Conservation (phyloP, 2,329 filamentous ascomycete genomes). For the Colletotrichum horii region DNA sequence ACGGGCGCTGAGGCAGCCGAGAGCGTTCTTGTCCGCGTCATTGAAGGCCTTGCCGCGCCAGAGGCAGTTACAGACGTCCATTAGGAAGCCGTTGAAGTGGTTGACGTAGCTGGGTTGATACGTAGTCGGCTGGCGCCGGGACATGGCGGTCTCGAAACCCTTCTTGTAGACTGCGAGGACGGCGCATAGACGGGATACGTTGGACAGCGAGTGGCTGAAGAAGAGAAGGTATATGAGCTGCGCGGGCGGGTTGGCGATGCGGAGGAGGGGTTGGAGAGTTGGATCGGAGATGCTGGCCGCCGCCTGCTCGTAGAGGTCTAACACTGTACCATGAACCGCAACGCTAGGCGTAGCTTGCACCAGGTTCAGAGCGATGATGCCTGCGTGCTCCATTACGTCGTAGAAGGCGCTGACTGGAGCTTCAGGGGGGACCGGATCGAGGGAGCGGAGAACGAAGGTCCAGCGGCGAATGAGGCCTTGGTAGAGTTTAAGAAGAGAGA, state of each 20-base stretch:
- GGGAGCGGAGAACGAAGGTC: constrained; percentile 50
- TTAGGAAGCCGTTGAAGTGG: constrained; percentile 81
- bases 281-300: constrained; percentile 60
- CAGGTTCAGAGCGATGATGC: constrained; percentile 63
- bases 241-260: constrained; percentile 71
- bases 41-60: constrained; percentile 80
- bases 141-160: constrained; percentile 71
- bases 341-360: constrained; percentile 55
- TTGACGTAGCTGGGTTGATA: constrained; percentile 68
- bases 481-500: constrained; percentile 70
- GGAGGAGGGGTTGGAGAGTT: constrained; percentile 57
- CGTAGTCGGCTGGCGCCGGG: constrained; percentile 31
- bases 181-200: constrained; percentile 71
- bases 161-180: constrained; percentile 76
- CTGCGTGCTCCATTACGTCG: constrained; percentile 52
- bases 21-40: constrained; percentile 65
- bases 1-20: constrained; percentile 56
- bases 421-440: constrained; percentile 36
- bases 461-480: constrained; percentile 68
- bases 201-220: constrained; percentile 68
- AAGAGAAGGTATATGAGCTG: constrained; percentile 73
- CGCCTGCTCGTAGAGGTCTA: constrained; percentile 73
- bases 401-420: constrained; percentile 41
- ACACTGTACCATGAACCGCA: constrained; percentile 58
- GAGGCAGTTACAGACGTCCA: constrained; percentile 85